Conservation (phyloP, 2,329 filamentous ascomycete genomes). For the Leptoxyphium fumago region DNA sequence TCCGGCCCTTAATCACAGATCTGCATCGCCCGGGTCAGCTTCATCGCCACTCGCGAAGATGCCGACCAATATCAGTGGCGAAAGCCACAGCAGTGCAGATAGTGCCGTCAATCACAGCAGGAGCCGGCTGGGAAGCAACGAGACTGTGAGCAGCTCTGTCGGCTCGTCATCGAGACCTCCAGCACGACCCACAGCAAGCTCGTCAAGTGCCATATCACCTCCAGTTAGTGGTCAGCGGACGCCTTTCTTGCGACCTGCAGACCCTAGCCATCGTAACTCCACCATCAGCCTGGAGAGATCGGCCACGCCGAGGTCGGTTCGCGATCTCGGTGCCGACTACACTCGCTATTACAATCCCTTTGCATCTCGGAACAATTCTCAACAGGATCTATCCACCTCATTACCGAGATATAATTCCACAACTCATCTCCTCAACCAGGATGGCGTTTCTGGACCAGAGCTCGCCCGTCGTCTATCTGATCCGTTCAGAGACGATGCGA, state of each 20-base stretch:
- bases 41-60: constrained; percentile 2
- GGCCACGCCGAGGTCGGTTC: constrained; percentile 18
- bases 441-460: constrained; percentile 9
- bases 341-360: constrained; percentile 25
- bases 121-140: constrained; percentile 9
- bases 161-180: neutral
- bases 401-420: constrained; percentile 12
- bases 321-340: constrained; percentile 23
- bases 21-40: neutral
- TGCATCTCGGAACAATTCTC: constrained; percentile 19
- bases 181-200: neutral
- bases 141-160: constrained; percentile 6
- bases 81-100: neutral
- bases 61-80: constrained; percentile 2
- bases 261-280: constrained; percentile 11
- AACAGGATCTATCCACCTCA: constrained; percentile 14
- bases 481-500: constrained; percentile 18
- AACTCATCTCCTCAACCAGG: constrained; percentile 8
- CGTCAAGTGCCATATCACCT: neutral
- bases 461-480: constrained; percentile 17
- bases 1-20: neutral
- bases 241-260: constrained; percentile 6
- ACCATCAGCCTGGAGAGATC: constrained; percentile 12
- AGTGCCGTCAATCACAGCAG: constrained; percentile 2
- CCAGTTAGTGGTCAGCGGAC: neutral